Percentiles rank a stretch among this genome's conserved stretches.
phyloP scores from a whole-genome alignment of 202 grass and related monocot genomes.

The Cymbopogon flexuosus region DNA sequence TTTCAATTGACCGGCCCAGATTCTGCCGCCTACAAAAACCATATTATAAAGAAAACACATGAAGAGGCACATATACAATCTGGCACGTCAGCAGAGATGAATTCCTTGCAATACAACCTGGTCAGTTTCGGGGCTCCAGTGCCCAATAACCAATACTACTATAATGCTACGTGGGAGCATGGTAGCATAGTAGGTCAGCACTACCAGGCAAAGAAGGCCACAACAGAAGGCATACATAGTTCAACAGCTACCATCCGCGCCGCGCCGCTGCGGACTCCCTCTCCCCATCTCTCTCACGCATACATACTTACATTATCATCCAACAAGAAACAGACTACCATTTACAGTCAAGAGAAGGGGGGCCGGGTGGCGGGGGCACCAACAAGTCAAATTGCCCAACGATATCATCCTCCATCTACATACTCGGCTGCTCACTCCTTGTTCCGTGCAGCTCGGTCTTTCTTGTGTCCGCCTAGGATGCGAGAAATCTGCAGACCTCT shows the following conservation, averaged over 20 bases:
- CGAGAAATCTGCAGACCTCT: constrained; percentile 89
- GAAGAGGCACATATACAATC: not conserved
- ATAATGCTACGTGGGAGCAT: not conserved
- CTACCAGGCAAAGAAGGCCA: not conserved
- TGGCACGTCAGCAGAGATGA: not conserved
- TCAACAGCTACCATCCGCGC: too few relatives aligned
- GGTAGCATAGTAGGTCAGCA: not conserved
- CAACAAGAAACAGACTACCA: not conserved
- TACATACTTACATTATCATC: not conserved
- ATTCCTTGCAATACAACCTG: not conserved
- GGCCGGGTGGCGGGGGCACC: too few relatives aligned
- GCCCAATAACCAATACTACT: not conserved
- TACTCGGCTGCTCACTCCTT: constrained; percentile 40
- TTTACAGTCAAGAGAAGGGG: not conserved
- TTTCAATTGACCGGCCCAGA: not conserved
- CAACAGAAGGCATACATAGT: not conserved
- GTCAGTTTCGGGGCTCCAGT: not conserved
- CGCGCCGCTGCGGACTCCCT: too few relatives aligned
- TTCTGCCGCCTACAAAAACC: not conserved
- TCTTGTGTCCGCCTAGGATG: constrained; percentile 84
- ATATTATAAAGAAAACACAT: not conserved
- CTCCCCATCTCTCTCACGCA: not conserved
- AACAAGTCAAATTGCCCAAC: not conserved
- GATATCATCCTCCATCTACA: not conserved
- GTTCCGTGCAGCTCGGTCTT: constrained; percentile 57